These are phyloP conservation scores for Scortechinia acanthostroma DNA, from an alignment of 2,329 filamentous ascomycete species.

Conservation along the genomic window DNA sequence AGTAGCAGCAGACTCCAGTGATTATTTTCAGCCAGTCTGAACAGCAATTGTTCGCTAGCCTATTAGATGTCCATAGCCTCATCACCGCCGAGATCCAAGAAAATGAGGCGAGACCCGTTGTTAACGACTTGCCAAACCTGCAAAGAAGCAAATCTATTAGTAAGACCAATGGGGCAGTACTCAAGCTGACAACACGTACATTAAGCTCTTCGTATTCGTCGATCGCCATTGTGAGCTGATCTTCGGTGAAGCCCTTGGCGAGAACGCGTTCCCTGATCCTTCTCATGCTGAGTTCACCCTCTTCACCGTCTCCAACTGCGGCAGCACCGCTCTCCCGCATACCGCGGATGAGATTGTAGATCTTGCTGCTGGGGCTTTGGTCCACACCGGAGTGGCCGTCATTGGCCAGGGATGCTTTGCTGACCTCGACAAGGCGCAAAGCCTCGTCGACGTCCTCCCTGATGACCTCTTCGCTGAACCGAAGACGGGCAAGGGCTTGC, in stretches of 20 bases:
- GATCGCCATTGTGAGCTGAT: slow-evolving; percentile 56
- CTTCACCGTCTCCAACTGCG: slow-evolving; percentile 43
- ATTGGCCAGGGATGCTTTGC: slow-evolving; percentile 57
- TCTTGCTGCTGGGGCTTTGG: slow-evolving; percentile 58
- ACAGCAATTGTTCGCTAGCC: too few species aligned
- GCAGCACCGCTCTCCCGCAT: slow-evolving; percentile 51
- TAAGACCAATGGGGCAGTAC: slow-evolving; percentile 6
- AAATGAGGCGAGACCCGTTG: slow-evolving; percentile 32
- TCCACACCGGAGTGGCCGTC: slow-evolving; percentile 34
- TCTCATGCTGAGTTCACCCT: slow-evolving; percentile 54
- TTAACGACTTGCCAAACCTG: slow-evolving; percentile 37
- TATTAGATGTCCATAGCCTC: slow-evolving; percentile 2
- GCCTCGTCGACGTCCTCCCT: slow-evolving; percentile 65
- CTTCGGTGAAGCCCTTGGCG: slow-evolving; percentile 63
- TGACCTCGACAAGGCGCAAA: slow-evolving; percentile 59
- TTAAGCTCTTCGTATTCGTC: slow-evolving; percentile 58
- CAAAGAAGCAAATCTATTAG: slow-evolving; percentile 3
- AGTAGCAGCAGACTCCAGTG: too few species aligned
- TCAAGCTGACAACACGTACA: slow-evolving; percentile 36
- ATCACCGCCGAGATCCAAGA: slow-evolving; percentile 27
- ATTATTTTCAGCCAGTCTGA: too few species aligned
- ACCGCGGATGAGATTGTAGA: slow-evolving; percentile 60
- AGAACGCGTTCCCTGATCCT: slow-evolving; percentile 57
- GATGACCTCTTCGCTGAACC: slow-evolving; percentile 58
- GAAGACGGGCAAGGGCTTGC: slow-evolving; percentile 58